Conservation (phyloP, 139 green algal species). For the Diplosphaera chodatii region DNA sequence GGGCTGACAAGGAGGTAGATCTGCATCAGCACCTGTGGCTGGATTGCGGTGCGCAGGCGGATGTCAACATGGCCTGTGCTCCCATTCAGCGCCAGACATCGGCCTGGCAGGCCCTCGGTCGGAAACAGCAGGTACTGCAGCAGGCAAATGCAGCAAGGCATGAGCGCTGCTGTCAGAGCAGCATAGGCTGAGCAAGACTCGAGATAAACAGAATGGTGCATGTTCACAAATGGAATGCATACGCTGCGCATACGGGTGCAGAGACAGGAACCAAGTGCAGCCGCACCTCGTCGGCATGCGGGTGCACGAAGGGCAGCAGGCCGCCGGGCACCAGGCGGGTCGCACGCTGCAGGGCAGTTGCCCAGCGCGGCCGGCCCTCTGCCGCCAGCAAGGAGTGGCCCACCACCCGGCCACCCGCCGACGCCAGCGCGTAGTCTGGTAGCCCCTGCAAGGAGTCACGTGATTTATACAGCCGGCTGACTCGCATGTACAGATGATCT, state of each 20-base stretch:
- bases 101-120: constrained; percentile 6
- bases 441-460: constrained; percentile 13
- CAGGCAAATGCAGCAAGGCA: neutral
- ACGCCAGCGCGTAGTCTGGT: constrained; percentile 24
- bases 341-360: neutral
- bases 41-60: constrained; percentile 13
- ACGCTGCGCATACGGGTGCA: neutral
- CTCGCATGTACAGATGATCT: too few relatives aligned
- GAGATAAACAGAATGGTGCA: neutral
- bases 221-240: neutral
- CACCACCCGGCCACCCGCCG: constrained; percentile 17
- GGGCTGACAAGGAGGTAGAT: too few relatives aligned
- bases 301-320: neutral
- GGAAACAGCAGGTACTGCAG: constrained; percentile 26
- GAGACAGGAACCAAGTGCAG: neutral
- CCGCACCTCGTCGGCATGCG: constrained; percentile 9
- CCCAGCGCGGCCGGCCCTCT: neutral
- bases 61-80: constrained; percentile 25
- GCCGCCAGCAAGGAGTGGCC: constrained; percentile 15
- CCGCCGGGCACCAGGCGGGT: neutral
- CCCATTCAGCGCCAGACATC: constrained; percentile 30
- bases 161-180: neutral
- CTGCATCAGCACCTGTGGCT: neutral
- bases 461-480: too few relatives aligned
- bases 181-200: too few relatives aligned